Evolutionary conservation across 1,139 yeast species (phyloP), one percentile per base, ranked within the genome.

Genomic region (Meyerozyma elateridarum): DNA sequence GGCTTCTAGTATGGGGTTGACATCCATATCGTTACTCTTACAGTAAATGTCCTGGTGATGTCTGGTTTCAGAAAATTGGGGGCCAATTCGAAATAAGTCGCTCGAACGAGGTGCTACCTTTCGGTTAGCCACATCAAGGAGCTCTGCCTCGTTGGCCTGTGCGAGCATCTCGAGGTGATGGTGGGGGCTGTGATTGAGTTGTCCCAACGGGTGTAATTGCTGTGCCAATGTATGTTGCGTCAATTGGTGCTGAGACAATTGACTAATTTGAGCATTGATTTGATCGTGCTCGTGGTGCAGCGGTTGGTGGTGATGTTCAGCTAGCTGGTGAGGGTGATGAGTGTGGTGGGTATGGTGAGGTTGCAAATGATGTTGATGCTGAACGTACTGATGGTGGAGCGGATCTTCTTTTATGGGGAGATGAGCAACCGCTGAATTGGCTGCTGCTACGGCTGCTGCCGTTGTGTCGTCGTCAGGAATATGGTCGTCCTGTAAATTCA

Each of bases 71-170:
- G 61, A 52, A 36, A 67, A 67, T 24, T 55, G 58, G 2, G 73
- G 73, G 1, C 73, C 73, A 12, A 67, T 59, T 29, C 62, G 51
- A 49, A 60, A 67, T 36, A 67, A 51, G 37, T 64, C 65, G 33
- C 59, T 52, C 8, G 70, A 62, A 37, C 73, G 53, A 4, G 73
- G 73, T 1, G 73, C 73, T 22, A 66, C 70, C 42, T 65, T 64
- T 26, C 64, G 49, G 33, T 41, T 48, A 9, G 47, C 36, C 4
- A 49, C 33, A 20, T 60, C 66, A 30, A 60, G 41, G 19, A 61
- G 41, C 30, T 61, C 67, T 15, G 54, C 56, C 15, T 59, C 63
- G 37, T 51, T 51, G 14, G 57, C 54, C 32, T 51, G 60, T 1
- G 64, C 55, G 36, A 61, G 50, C 63, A 60, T 57, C 20, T 59